Conservation (phyloP, 208 protist genomes). For the Acanthamoeba castellanii region DNA sequence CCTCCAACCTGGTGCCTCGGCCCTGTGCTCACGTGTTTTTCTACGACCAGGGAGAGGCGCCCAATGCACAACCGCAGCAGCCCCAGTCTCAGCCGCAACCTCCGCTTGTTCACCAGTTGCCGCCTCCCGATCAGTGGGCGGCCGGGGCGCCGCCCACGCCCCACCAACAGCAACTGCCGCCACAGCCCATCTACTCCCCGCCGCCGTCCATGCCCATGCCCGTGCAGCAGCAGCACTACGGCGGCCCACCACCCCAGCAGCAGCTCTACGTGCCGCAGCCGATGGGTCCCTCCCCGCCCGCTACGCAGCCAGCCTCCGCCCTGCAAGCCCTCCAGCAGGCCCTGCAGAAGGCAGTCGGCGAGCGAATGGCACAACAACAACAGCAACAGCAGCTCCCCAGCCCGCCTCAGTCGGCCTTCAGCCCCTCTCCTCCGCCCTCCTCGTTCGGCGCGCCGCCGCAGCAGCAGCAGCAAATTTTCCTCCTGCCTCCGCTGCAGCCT, state of each 20-base stretch:
- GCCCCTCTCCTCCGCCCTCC: background rate
- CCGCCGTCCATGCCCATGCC: background rate
- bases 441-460: background rate
- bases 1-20: background rate
- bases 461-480: background rate
- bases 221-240: background rate
- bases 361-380: background rate
- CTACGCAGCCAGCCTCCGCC: background rate
- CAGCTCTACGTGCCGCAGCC: background rate
- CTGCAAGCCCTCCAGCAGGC: constrained; percentile 23
- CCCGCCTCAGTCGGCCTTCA: background rate
- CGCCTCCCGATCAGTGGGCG: background rate
- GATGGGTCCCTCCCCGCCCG: background rate
- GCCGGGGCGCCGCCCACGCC: background rate
- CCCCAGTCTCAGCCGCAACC: background rate
- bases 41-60: background rate
- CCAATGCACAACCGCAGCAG: background rate
- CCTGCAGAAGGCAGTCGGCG: background rate
- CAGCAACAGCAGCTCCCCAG: background rate
- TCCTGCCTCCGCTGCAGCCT: background rate
- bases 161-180: background rate
- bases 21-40: too few relatives aligned
- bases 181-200: background rate
- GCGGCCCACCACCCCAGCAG: background rate
- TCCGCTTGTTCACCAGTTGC: background rate